phyloP scores from a whole-genome alignment of 164 flowering plant species.

The Hamamelis virginiana region DNA sequence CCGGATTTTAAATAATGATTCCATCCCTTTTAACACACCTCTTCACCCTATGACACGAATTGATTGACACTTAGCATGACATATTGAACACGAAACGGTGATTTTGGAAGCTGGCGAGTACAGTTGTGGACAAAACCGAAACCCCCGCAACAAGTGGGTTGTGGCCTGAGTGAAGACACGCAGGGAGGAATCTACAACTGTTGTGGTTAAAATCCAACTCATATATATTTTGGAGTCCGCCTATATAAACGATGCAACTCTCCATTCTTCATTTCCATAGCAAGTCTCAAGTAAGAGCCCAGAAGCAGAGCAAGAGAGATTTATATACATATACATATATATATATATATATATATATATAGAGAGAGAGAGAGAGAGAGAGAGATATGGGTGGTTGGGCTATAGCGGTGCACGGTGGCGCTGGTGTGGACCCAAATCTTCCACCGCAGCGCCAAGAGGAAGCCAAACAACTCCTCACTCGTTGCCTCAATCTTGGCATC shows the following conservation, averaged over 20 bases:
- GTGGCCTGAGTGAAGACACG: background rate
- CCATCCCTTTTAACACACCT: too few species aligned
- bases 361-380: slow-evolving; percentile 8
- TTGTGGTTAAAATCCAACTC: background rate
- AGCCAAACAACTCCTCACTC: slow-evolving; percentile 74
- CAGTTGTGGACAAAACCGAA: background rate
- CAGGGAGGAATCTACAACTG: too few species aligned
- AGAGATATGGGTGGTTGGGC: slow-evolving; percentile 82
- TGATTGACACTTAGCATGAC: too few species aligned
- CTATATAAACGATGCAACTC: slow-evolving; percentile 4
- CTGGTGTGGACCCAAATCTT: slow-evolving; percentile 93
- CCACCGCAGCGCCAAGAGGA: slow-evolving; percentile 72
- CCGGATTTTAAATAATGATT: too few species aligned
- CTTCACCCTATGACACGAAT: too few species aligned
- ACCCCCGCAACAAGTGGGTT: background rate
- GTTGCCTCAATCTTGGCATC: slow-evolving; percentile 81
- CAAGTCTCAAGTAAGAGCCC: background rate
- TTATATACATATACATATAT: too few species aligned
- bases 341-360: too few species aligned
- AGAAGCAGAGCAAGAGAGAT: slow-evolving; percentile 12
- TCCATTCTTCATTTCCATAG: background rate
- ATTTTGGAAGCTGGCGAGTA: too few species aligned
- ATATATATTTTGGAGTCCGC: slow-evolving; percentile 7
- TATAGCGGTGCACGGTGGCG: slow-evolving; percentile 96
- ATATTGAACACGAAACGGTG: too few species aligned